Evolutionary conservation across 306 rosid genomes (phyloP).

Genomic region (Arachis stenosperma): DNA sequence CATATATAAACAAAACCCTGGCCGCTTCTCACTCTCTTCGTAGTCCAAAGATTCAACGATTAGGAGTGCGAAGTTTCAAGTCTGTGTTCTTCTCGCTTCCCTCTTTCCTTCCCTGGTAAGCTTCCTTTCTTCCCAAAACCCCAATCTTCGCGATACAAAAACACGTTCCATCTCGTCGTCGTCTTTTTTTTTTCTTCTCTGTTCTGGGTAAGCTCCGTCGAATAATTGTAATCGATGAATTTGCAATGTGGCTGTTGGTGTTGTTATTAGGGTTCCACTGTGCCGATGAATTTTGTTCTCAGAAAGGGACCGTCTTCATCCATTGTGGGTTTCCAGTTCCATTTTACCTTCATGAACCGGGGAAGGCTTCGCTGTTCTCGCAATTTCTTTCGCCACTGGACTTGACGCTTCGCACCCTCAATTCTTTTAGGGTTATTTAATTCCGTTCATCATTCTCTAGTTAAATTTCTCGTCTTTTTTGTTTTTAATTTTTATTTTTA

Average conservation of each 20-base stretch:
- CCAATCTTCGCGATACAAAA: neutral
- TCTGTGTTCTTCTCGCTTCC: slow-evolving; percentile 19
- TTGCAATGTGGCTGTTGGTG: slow-evolving; percentile 45
- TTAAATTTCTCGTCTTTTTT: neutral
- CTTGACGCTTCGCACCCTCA: slow-evolving; percentile 35
- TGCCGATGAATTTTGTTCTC: slow-evolving; percentile 57
- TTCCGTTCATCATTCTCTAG: neutral
- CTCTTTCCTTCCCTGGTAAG: slow-evolving; percentile 55
- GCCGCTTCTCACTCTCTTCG: rapidly evolving
- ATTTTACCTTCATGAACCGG: slow-evolving; percentile 50
- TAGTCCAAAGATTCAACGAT: neutral
- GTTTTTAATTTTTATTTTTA: neutral
- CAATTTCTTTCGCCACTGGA: slow-evolving; percentile 60
- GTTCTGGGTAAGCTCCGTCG: neutral
- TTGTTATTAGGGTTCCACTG: slow-evolving; percentile 48
- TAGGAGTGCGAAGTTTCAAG: neutral
- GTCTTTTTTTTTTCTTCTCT: neutral
- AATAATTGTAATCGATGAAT: slow-evolving; percentile 2
- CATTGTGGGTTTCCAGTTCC: slow-evolving; percentile 37
- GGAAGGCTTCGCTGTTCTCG: slow-evolving; percentile 52
- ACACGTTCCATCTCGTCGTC: neutral
- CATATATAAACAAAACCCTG: slow-evolving; percentile 7
- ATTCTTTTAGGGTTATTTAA: slow-evolving; percentile 34
- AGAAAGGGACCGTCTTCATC: slow-evolving; percentile 40
- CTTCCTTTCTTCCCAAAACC: slow-evolving; percentile 12